Evolutionary conservation across 805 yeast genomes (phyloP).

Genomic region (Kodamaea lidongshanica): DNA sequence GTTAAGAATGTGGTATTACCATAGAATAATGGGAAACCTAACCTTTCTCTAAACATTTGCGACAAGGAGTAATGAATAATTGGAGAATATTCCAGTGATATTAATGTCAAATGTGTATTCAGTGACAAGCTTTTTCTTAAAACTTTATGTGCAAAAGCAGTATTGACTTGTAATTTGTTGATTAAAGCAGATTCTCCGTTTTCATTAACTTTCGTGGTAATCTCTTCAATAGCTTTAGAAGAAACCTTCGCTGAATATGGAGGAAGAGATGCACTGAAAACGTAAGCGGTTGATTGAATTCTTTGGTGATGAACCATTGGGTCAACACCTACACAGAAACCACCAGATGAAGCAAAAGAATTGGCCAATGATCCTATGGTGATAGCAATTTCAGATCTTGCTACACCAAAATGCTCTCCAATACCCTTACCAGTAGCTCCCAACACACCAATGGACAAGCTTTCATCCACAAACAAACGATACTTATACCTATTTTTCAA

Average conservation of each 20-base stretch:
- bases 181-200: slow-evolving; percentile 31
- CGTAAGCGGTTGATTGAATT: slow-evolving; percentile 82
- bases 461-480: slow-evolving; percentile 82
- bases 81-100: slow-evolving; percentile 59
- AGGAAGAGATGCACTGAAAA: slow-evolving; percentile 91
- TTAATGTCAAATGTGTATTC: slow-evolving; percentile 42
- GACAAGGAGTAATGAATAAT: slow-evolving; percentile 59
- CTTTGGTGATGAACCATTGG: slow-evolving; percentile 90
- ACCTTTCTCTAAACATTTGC: slow-evolving; percentile 36
- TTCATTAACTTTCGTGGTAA: slow-evolving; percentile 29
- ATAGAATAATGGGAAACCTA: slow-evolving; percentile 44
- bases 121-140: slow-evolving; percentile 34
- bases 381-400: slow-evolving; percentile 70
- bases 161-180: slow-evolving; percentile 35
- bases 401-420: slow-evolving; percentile 63
- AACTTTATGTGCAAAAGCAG: slow-evolving; percentile 30
- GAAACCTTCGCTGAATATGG: slow-evolving; percentile 76
- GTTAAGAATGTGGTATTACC: slow-evolving; percentile 42
- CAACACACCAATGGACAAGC: slow-evolving; percentile 77
- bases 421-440: slow-evolving; percentile 85
- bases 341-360: slow-evolving; percentile 82
- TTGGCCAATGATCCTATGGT: slow-evolving; percentile 83
- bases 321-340: slow-evolving; percentile 81
- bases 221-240: slow-evolving; percentile 46
- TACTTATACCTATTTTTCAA: slow-evolving; percentile 79